Base-by-base conservation (phyloP, 352 stramenopile genomes). In the Nothophytophthora sp. region DNA sequence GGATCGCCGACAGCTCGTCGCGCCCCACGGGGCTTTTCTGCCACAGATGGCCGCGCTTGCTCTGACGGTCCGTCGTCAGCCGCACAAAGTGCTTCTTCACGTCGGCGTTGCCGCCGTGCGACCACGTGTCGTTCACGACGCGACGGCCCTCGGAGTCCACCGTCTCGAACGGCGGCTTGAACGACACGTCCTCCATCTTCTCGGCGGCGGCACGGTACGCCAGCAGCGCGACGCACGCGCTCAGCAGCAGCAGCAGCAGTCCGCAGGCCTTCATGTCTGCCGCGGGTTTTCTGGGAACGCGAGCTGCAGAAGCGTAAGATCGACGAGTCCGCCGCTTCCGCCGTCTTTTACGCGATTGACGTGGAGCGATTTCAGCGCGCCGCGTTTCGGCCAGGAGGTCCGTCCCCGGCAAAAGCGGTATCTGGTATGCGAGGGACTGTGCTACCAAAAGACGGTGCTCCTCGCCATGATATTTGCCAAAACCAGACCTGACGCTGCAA, bases 11-110 rank as follows among this genome's bases (percentile, higher is more conserved):
- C 40, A 93, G 60, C 22, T 66, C 70, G 34, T 92, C 72, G 33
- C 68, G 72, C 0, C 51, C 58, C 41, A 95, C 53, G 9, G 53
- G 55, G 18, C 82, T 60, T 20, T 74, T 81, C 55, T 87, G 68
- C 85, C 85, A 95, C 28, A 95, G n/a, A 50, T 82, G 86, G 0
- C 85, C 85, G 32, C 77, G 72, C 62, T 94, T 92, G 68, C 81
- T 93, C 65, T 95, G 85, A 0, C 85, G 81, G 51, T 95, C 84
- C 8, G 85, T 85, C n/a, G 85, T 95, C n/a, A 95, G 63, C 22
- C 86, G 86, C 32, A 94, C 67, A 56, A 95, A 95, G 68, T 89
- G 70, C 65, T 92, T 91, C 61, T 94, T 93, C 16, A 82, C 72
- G 51, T 92, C 79, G 20, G 86, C 50, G 51, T 70, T 80, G 42